These are phyloP conservation scores for Monilinia fructicola DNA, from an alignment of 2,329 filamentous ascomycete genomes.

Conservation along the genomic window DNA sequence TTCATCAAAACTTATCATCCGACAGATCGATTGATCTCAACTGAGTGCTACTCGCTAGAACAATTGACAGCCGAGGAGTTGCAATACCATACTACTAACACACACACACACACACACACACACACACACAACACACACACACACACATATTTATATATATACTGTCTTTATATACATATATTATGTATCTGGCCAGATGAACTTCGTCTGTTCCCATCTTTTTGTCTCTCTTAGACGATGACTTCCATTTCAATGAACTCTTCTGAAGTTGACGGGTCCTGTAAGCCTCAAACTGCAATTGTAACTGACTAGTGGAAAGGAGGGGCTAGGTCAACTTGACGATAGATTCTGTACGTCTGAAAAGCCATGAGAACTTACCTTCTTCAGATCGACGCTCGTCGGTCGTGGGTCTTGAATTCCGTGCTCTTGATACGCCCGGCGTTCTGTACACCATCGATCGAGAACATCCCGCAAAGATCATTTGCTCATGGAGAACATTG, in stretches of 20 bases:
- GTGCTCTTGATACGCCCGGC: not conserved
- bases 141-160: not conserved
- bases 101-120: not conserved
- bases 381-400: not conserved
- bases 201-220: not conserved
- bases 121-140: no score
- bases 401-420: not conserved
- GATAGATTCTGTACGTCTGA: not conserved
- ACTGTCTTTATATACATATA: no score
- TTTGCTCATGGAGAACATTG: not conserved
- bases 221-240: no score
- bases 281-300: not conserved
- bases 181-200: no score
- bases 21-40: not conserved
- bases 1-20: not conserved
- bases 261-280: not conserved
- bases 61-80: not conserved
- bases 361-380: not conserved
- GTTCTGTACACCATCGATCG: not conserved
- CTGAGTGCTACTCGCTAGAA: not conserved
- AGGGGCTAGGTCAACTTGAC: no score
- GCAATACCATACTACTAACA: not conserved
- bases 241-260: not conserved
- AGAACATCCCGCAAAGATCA: constrained; percentile 2
- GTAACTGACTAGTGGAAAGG: not conserved